Evolutionary conservation across 1,284 basidiomycete species (phyloP), one percentile per base, ranked within the genome.

Genomic region (Clitocybe nebularis): DNA sequence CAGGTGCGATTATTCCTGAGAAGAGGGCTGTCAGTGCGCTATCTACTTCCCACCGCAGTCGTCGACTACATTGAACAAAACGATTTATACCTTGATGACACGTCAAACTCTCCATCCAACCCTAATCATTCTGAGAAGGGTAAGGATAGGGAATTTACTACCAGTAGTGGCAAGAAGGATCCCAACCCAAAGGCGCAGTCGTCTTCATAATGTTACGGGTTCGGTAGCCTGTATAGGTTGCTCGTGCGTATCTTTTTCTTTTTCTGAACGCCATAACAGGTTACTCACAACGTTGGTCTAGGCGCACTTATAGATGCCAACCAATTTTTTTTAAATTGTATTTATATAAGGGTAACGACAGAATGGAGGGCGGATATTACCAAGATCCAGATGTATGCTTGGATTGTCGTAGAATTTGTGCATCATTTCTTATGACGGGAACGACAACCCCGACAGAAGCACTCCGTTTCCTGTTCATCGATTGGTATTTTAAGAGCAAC

Each of bases 1-100:
- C 47, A 77, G 74, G 74, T 82, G 45, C 81, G 87, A 32, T 68
- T 99, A 28, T 98, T 98, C 67, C 77, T 99, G 25, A 74, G 92
- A 48, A 78, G 95, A 50, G 93, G 94, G 2, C 85, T 98, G 57
- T 93, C 89, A 49, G 93, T 99, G 57, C 87, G 86, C 52, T 99
- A 98, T 64, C 79, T 99, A 23, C 72, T 98, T 36, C 94, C 95
- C 3, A 81, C 88, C 48, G 80, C 84, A 37, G 95, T 98, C 43
- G 93, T 96, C 46, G 86, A 94, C 55, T 99, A 99, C 62, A 99
- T 99, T 64, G 87, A 95, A 57, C 69, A 84, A 55, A 70, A 93
- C 54, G 74, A 80, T 22, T 69, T 89, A 46, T 89, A 89, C 54
- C 69, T 72, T 44, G 85, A 89, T 37, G 86, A 88, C 32, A 54